phyloP scores from a whole-genome alignment of 345 rosid genomes.

The Hevea brasiliensis region DNA sequence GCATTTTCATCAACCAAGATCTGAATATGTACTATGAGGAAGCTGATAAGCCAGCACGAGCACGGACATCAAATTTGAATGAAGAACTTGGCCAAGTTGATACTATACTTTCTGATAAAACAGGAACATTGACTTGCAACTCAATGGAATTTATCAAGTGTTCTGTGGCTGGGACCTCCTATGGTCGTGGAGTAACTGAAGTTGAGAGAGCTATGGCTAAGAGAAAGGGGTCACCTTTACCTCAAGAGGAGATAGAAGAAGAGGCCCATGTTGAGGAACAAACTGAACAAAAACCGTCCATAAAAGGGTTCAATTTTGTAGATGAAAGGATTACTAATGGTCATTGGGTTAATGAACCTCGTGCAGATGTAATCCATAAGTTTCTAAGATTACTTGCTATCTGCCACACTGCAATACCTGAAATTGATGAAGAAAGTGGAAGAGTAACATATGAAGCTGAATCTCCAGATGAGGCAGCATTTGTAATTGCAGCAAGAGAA shows the following conservation, averaged over 20 bases:
- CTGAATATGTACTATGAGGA: constrained; percentile 80
- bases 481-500: constrained; percentile 91
- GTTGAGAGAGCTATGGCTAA: constrained; percentile 80
- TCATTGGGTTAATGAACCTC: constrained; percentile 63
- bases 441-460: constrained; percentile 80
- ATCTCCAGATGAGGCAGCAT: constrained; percentile 98
- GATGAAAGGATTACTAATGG: constrained; percentile 82
- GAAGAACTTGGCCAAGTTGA: constrained; percentile 99
- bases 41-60: constrained; percentile 82
- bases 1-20: constrained; percentile 85
- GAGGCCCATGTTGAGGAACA: constrained; percentile 18
- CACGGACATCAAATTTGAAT: constrained; percentile 93
- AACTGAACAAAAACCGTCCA: constrained; percentile 38
- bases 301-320: constrained; percentile 76
- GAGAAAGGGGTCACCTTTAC: constrained; percentile 58
- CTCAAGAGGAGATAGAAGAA: constrained; percentile 41
- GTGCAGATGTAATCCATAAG: constrained; percentile 54
- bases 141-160: constrained; percentile 96
- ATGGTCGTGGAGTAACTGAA: constrained; percentile 83
- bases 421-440: constrained; percentile 74
- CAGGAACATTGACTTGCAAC: constrained; percentile 95
- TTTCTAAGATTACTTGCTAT: constrained; percentile 71
- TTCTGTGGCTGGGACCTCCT: constrained; percentile 80
- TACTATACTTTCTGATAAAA: constrained; percentile 85
- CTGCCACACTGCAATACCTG: constrained; percentile 96